Conservation (phyloP, 2,329 filamentous ascomycete genomes). For the Colletotrichum spaethianum region DNA sequence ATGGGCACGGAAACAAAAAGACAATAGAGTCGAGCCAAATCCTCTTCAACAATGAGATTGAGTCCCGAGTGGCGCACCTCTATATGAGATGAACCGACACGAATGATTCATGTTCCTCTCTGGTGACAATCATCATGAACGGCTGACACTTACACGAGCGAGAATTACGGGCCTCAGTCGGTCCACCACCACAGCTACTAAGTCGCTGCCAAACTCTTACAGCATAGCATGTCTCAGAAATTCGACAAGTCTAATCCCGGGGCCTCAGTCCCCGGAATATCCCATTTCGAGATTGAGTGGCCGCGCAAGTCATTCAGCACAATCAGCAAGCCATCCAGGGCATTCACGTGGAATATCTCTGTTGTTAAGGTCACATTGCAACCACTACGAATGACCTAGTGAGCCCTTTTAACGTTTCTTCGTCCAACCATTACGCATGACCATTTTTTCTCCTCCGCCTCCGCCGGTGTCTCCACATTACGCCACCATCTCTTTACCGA, state of each 20-base stretch:
- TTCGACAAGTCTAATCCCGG: background rate
- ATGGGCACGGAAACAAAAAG: background rate
- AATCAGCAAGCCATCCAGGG: background rate
- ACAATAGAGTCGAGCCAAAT: background rate
- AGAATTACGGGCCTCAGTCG: slow-evolving; percentile 7
- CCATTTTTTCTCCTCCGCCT: slow-evolving; percentile 20
- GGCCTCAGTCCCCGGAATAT: background rate
- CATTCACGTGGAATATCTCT: slow-evolving; percentile 37
- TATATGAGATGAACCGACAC: slow-evolving; percentile 6
- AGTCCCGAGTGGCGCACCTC: background rate
- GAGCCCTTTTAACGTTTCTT: slow-evolving; percentile 36
- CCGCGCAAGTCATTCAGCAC: slow-evolving; percentile 29
- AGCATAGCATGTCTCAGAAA: slow-evolving; percentile 14
- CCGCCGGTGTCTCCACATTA: background rate
- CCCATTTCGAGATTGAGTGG: background rate
- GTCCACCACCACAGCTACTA: slow-evolving; percentile 7
- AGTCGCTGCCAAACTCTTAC: slow-evolving; percentile 1
- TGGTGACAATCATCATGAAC: slow-evolving; percentile 15
- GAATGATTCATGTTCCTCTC: background rate
- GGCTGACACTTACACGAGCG: slow-evolving; percentile 38
- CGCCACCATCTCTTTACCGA: slow-evolving; percentile 47
- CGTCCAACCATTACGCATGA: slow-evolving; percentile 43
- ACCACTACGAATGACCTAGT: slow-evolving; percentile 41
- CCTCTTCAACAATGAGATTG: background rate
- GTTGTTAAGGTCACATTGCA: slow-evolving; percentile 40